Conservation (phyloP, 495 filamentous ascomycete genomes). For the Xylaria sp. region DNA sequence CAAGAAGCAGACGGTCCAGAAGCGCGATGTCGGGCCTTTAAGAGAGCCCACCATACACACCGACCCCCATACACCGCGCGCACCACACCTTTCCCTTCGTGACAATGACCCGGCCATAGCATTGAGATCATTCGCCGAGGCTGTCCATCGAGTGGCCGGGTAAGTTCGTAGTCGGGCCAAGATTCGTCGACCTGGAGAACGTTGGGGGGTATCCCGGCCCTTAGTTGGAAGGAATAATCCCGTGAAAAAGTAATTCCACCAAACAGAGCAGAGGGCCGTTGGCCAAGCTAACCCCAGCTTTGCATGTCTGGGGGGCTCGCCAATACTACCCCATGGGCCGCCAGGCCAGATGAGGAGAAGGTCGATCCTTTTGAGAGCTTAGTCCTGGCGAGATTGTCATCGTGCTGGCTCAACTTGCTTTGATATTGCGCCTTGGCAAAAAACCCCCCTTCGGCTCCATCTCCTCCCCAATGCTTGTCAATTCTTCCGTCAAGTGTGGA, state of each 20-base stretch:
- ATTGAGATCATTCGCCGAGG: background rate
- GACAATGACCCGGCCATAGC: constrained; percentile 1
- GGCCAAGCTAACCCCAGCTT: constrained; percentile 13
- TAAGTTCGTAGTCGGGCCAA: constrained; percentile 11
- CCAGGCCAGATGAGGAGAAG: constrained; percentile 19
- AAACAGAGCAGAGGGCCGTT: constrained; percentile 28
- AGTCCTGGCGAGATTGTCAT: constrained; percentile 2
- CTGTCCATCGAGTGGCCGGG: background rate
- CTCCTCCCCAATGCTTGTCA: background rate
- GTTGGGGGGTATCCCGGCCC: constrained; percentile 11
- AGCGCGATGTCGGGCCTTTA: constrained; percentile 17
- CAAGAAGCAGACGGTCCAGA: background rate
- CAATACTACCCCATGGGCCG: constrained; percentile 20
- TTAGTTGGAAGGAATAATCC: background rate
- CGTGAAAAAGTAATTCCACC: constrained; percentile 38
- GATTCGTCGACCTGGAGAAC: background rate
- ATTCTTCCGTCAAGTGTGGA: background rate
- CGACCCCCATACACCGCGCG: background rate
- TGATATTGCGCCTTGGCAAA: constrained; percentile 15
- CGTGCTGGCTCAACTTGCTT: background rate
- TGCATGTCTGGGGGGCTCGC: constrained; percentile 10
- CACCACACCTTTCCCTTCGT: background rate
- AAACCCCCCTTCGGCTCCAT: background rate
- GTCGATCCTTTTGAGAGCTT: constrained; percentile 8
- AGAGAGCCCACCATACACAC: constrained; percentile 12